Percentiles rank a stretch among this genome's conserved stretches.
Evolutionary conservation across 306 rosid species (phyloP).

Genomic region (Pyrus pyrifolia): DNA sequence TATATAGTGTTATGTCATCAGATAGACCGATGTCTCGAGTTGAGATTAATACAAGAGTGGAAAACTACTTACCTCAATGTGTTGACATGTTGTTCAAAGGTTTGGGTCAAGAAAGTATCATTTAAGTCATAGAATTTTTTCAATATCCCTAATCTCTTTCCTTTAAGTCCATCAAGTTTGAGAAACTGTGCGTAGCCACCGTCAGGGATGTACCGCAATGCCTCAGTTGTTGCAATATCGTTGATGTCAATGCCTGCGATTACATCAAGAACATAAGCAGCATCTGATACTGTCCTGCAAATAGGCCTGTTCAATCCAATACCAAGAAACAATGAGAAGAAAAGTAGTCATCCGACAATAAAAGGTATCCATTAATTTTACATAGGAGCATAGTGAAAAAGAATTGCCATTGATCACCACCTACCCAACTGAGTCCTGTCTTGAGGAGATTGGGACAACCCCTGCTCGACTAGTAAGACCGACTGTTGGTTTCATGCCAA

Average conservation of each 20-base stretch:
- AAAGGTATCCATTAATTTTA: neutral
- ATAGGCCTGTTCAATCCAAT: conserved; percentile 41
- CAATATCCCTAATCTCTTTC: conserved; percentile 48
- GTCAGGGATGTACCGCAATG: conserved; percentile 39
- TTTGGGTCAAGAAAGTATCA: conserved; percentile 17
- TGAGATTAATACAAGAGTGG: neutral
- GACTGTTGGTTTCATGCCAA: conserved; percentile 62
- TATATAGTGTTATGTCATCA: neutral
- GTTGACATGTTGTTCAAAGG: conserved; percentile 34
- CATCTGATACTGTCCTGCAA: conserved; percentile 71
- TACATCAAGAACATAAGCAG: conserved; percentile 59
- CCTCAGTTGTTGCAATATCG: conserved; percentile 39
- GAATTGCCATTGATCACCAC: neutral
- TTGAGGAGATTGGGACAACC: conserved; percentile 46
- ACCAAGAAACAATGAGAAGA: neutral
- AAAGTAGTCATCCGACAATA: neutral
- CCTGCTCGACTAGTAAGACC: conserved; percentile 71
- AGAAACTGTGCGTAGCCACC: conserved; percentile 58
- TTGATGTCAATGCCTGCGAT: conserved; percentile 60
- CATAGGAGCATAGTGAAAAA: neutral
- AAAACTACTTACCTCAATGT: conserved; percentile 44
- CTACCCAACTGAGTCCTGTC: conserved; percentile 64
- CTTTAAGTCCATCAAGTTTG: conserved; percentile 34
- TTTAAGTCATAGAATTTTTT: conserved; percentile 21
- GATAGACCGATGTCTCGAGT: neutral